Conservation (phyloP, 164 flowering plant genomes). For the Stephania cephalantha region DNA sequence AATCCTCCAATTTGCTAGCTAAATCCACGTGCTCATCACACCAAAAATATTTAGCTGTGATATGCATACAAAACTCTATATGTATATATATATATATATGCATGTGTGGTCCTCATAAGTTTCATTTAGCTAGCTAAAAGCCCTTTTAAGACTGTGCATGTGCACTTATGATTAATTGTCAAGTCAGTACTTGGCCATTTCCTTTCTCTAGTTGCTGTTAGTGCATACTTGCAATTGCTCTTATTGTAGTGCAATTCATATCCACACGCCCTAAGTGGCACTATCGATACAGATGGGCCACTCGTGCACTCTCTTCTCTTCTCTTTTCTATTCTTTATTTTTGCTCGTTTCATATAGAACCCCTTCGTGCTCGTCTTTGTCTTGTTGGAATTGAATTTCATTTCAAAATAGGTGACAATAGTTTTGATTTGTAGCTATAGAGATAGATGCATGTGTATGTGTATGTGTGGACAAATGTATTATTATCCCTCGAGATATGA, state of each 20-base stretch:
- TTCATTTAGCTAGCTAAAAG: neutral
- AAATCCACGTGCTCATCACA: neutral
- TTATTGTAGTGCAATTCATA: neutral
- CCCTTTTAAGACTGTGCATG: neutral
- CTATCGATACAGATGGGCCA: neutral
- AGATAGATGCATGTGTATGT: too few relatives aligned
- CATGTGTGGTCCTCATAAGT: neutral
- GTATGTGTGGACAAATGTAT: too few relatives aligned
- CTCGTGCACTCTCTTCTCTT: slow-evolving; percentile 3
- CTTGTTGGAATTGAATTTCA: slow-evolving; percentile 1
- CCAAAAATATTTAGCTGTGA: neutral
- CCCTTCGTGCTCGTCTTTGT: neutral
- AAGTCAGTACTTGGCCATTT: neutral
- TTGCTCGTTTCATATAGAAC: neutral
- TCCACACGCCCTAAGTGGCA: slow-evolving; percentile 3
- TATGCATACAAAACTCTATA: too few relatives aligned
- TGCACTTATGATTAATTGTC: neutral
- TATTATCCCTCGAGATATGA: too few relatives aligned
- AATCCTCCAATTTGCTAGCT: neutral
- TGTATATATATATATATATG: too few relatives aligned
- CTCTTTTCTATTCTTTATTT: neutral
- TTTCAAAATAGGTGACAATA: too few relatives aligned
- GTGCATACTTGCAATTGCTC: neutral
- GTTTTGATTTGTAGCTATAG: too few relatives aligned
- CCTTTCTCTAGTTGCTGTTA: neutral